Base-by-base conservation (phyloP, 768 basidiomycete genomes). In the Tylopilus vinaceipallidus region DNA sequence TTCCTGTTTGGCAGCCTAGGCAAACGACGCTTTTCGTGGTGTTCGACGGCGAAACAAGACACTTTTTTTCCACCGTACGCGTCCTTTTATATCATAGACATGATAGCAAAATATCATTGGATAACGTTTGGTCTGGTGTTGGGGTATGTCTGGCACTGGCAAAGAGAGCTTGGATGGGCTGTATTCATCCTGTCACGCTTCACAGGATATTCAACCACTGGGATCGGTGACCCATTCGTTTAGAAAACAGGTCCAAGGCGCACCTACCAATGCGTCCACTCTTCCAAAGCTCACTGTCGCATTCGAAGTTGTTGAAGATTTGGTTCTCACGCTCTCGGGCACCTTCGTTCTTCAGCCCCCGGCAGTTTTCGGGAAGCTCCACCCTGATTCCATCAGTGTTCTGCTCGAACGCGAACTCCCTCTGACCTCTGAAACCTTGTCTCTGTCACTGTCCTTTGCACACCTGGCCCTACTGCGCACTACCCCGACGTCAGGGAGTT, bases 1-100 rank as follows among this genome's bases (percentile, higher is more conserved):
- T 63, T 37, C 58, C 58, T 4, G 57, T 60, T 16, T 54, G 61
- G 61, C 55, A 63, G 22, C 61, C 61, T 9, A 54, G 58, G 22
- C 58, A 58, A 40, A 62, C 61, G 13, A 58, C 61, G 7, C 49
- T 62, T 9, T 34, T 45, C 29, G 57, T 60, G 1, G 53, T 63
- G 33, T 60, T 63, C 30, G 61, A 63, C 17, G 51, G 53, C 17
- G 45, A 42, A 44, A 57, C 61, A 7, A 57, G 52, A n/a, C 49
- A 38, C 36, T 45, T 57, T 20, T 62, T 62, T 45, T 62, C 61
- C 20, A 35, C 50, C 3, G 61, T 47, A 19, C 61, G 51, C 13
- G 48, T 62, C 34, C 44, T 62, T 39, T 39, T 62, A 23, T 62
- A 63, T 41, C 53, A n/a, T n/a, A n/a, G n/a, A n/a, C n/a, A n/a